These are phyloP conservation scores for Pleomassaria siparia DNA, from an alignment of 2,329 filamentous ascomycete genomes.

Conservation along the genomic window DNA sequence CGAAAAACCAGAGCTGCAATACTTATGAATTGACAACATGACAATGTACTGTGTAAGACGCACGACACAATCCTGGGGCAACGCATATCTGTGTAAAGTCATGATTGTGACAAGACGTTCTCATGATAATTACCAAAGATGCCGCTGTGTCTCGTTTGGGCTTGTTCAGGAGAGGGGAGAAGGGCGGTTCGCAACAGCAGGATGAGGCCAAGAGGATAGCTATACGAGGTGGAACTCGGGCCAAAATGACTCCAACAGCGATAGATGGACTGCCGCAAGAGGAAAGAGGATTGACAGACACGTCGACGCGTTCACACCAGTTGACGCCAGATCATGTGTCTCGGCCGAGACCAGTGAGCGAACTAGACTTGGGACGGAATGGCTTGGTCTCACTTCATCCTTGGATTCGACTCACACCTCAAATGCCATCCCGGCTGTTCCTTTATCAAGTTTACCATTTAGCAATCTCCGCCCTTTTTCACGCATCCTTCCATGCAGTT, in stretches of 20 bases:
- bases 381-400: background rate
- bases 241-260: too few relatives aligned
- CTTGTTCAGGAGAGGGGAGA: too few relatives aligned
- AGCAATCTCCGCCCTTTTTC: background rate
- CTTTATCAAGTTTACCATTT: background rate
- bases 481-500: background rate
- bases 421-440: background rate
- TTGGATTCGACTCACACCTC: background rate
- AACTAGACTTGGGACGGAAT: background rate
- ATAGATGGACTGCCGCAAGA: background rate
- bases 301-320: background rate
- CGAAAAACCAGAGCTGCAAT: too few relatives aligned
- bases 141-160: too few relatives aligned
- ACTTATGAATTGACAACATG: too few relatives aligned
- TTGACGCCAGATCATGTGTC: slow-evolving; percentile 3
- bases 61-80: too few relatives aligned
- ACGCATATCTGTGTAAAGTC: too few relatives aligned
- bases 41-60: too few relatives aligned
- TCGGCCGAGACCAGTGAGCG: background rate
- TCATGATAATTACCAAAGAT: too few relatives aligned
- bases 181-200: background rate
- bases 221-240: background rate
- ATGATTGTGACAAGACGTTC: too few relatives aligned
- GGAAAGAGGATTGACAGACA: background rate
- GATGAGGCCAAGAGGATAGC: background rate